Evolutionary conservation across 441 rosid species (phyloP).

Genomic region (Isatis lusitanica): DNA sequence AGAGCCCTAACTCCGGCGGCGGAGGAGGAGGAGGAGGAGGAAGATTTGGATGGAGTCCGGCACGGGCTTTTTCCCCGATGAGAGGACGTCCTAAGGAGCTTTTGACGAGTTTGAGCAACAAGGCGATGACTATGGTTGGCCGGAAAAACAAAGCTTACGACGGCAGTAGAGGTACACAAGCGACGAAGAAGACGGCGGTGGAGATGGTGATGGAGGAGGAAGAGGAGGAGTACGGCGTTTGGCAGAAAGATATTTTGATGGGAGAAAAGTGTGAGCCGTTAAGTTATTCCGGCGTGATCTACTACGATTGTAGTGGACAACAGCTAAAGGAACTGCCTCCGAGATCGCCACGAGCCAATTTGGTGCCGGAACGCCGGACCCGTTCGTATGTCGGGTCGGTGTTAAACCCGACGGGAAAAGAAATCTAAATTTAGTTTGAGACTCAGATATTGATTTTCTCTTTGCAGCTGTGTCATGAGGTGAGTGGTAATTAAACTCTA

Average conservation of each 20-base stretch:
- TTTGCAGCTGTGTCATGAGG: neutral
- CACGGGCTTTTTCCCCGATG: slow-evolving; percentile 30
- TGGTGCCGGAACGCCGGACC: slow-evolving; percentile 48
- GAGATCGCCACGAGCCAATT: slow-evolving; percentile 73
- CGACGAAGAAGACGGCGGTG: slow-evolving; percentile 44
- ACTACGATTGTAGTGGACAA: slow-evolving; percentile 63
- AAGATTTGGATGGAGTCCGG: slow-evolving; percentile 35
- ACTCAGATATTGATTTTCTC: neutral
- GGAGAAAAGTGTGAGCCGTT: slow-evolving; percentile 89
- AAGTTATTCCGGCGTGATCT: slow-evolving; percentile 76
- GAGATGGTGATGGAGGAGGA: slow-evolving; percentile 38
- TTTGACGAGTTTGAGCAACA: slow-evolving; percentile 50
- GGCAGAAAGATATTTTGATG: slow-evolving; percentile 80
- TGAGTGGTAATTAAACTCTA: slow-evolving; percentile 2
- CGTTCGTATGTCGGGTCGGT: slow-evolving; percentile 34
- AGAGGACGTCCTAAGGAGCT: slow-evolving; percentile 45
- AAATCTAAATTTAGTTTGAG: slow-evolving; percentile 21
- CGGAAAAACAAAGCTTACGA: slow-evolving; percentile 27
- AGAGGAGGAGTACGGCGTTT: slow-evolving; percentile 73
- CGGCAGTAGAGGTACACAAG: slow-evolving; percentile 32
- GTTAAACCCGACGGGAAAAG: slow-evolving; percentile 28
- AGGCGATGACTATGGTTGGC: slow-evolving; percentile 50
- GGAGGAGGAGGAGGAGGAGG: slow-evolving; percentile 1
- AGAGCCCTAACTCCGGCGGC: slow-evolving; percentile 14
- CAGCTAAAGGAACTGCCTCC: slow-evolving; percentile 52